Conservation (phyloP, 306 rosid genomes). For the Geum urbanum region DNA sequence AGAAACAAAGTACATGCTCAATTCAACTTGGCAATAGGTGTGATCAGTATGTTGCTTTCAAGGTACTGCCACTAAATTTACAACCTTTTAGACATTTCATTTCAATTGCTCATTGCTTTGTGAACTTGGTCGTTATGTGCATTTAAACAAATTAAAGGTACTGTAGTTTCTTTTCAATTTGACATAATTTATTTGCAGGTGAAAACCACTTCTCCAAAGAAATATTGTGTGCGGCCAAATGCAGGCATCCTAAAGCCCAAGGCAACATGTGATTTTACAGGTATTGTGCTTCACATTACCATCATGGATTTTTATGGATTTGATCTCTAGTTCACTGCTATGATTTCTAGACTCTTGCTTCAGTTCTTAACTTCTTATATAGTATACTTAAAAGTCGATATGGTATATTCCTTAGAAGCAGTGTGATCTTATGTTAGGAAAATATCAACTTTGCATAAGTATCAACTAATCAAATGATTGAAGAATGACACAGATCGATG, state of each 20-base stretch:
- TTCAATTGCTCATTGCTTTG: background rate
- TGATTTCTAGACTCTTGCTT: background rate
- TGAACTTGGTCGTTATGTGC: background rate
- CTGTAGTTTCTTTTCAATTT: constrained; percentile 10
- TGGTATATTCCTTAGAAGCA: no score
- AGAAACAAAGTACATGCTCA: constrained; percentile 75
- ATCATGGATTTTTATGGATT: constrained; percentile 2
- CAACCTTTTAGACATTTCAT: background rate
- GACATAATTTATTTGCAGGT: constrained; percentile 46
- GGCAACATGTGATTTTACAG: constrained; percentile 66
- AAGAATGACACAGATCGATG: background rate
- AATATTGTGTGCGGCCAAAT: constrained; percentile 89
- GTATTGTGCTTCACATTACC: constrained; percentile 33
- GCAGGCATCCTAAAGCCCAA: constrained; percentile 71
- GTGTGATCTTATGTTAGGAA: background rate
- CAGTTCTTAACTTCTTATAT: background rate
- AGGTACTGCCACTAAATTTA: constrained; percentile 39
- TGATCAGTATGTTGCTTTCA: constrained; percentile 70
- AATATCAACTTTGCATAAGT: background rate
- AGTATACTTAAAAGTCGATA: no score
- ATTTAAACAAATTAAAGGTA: background rate
- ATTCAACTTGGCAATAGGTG: constrained; percentile 59
- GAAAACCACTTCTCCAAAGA: constrained; percentile 89
- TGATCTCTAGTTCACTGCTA: background rate
- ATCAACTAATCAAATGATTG: background rate